A percentile compares a stretch with the other conserved stretches of the same genome.
These are phyloP conservation scores for Rhizopus sp. DNA, from an alignment of 371 early-diverging fungal species.

Conservation along the genomic window DNA sequence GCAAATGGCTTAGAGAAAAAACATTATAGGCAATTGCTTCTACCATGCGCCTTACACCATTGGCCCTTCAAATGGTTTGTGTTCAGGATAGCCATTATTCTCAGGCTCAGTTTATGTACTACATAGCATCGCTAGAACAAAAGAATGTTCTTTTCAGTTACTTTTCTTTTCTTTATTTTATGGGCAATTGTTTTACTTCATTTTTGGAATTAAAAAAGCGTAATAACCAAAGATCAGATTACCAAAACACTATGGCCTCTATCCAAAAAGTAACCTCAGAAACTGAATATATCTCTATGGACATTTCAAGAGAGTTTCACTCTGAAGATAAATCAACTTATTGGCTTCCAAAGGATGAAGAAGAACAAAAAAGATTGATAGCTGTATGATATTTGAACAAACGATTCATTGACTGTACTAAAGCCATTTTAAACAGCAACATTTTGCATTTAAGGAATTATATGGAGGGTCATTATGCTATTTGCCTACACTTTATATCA, in stretches of 20 bases:
- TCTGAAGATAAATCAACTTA: conserved; percentile 11
- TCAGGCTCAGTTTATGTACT: too few relatives aligned
- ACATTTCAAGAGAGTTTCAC: conserved; percentile 12
- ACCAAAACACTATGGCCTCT: too few relatives aligned
- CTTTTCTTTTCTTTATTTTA: background rate
- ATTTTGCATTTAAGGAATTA: conserved; percentile 14
- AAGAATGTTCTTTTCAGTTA: background rate
- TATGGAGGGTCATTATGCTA: conserved; percentile 3
- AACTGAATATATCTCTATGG: too few relatives aligned
- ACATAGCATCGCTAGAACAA: background rate
- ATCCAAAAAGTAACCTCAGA: too few relatives aligned
- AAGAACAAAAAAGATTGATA: conserved; percentile 16
- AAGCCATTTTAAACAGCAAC: conserved; percentile 9
- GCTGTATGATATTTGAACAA: conserved; percentile 9
- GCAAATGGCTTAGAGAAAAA: too few relatives aligned
- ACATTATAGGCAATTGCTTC: too few relatives aligned
- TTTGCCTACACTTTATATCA: background rate
- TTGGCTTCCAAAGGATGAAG: conserved; percentile 23
- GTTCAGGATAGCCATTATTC: too few relatives aligned
- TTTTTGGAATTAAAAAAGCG: too few relatives aligned
- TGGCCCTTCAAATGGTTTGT: too few relatives aligned
- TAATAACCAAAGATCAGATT: too few relatives aligned
- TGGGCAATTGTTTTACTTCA: too few relatives aligned
- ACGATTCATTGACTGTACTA: background rate
- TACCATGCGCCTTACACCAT: too few relatives aligned